Evolutionary conservation across 1,284 basidiomycete species (phyloP).

Genomic region (Moniliophthora roreri): DNA sequence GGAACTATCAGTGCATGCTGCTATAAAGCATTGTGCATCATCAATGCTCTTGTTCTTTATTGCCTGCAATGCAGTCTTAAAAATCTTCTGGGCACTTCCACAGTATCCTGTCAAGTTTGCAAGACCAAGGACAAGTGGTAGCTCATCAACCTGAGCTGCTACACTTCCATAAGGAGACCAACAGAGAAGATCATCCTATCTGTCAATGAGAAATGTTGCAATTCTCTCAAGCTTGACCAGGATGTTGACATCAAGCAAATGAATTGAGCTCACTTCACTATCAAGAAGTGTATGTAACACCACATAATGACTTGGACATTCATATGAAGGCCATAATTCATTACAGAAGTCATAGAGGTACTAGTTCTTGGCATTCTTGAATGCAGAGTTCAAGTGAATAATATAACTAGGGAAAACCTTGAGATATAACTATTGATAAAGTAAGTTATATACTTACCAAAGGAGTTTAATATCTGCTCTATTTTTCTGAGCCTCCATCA

Average conservation of each 20-base stretch:
- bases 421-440: neutral
- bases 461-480: neutral
- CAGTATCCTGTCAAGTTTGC: neutral
- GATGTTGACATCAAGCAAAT: neutral
- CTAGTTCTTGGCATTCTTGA: neutral
- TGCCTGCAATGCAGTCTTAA: neutral
- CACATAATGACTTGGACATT: neutral
- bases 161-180: conserved; percentile 1
- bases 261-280: neutral
- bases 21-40: neutral
- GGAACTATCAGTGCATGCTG: conserved; percentile 21
- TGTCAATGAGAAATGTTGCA: conserved; percentile 3
- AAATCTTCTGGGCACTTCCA: neutral
- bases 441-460: neutral
- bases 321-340: neutral
- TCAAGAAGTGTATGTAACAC: neutral
- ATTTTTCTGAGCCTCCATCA: neutral
- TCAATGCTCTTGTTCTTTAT: neutral
- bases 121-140: neutral
- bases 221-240: neutral
- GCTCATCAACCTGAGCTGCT: conserved; percentile 1
- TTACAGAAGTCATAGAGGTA: neutral
- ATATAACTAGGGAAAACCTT: neutral
- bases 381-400: neutral
- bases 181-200: neutral